A percentile compares a stretch with the other conserved stretches of the same genome.
phyloP scores from a whole-genome alignment of 164 flowering plant genomes.

The Vitis rupestris region DNA sequence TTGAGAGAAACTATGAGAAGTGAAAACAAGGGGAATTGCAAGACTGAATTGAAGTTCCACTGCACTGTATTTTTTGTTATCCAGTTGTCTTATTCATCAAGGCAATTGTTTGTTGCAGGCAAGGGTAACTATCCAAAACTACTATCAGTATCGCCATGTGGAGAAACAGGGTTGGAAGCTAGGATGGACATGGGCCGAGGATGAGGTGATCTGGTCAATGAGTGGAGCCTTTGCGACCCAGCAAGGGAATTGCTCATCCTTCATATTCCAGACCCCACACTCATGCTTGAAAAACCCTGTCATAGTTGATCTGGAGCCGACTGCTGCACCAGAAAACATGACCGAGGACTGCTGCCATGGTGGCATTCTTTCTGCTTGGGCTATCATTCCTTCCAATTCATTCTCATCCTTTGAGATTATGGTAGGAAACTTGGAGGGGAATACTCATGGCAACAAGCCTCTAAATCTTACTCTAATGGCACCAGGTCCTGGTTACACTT shows the following conservation, averaged over 20 bases:
- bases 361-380: conserved; percentile 45
- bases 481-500: conserved; percentile 68
- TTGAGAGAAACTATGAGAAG: too few species aligned
- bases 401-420: conserved; percentile 45
- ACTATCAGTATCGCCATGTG: conserved; percentile 55
- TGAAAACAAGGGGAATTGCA: too few species aligned
- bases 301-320: conserved; percentile 44
- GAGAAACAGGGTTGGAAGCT: conserved; percentile 61
- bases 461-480: conserved; percentile 46
- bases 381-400: conserved; percentile 39
- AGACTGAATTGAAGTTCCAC: neutral
- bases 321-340: conserved; percentile 29
- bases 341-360: conserved; percentile 50
- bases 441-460: conserved; percentile 24
- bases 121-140: conserved; percentile 58
- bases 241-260: conserved; percentile 51
- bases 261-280: conserved; percentile 42
- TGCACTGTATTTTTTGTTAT: neutral
- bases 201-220: conserved; percentile 58
- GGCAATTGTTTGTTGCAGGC: conserved; percentile 30
- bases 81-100: neutral
- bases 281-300: conserved; percentile 45
- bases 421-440: conserved; percentile 39
- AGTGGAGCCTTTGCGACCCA: conserved; percentile 54
- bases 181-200: conserved; percentile 54